A percentile compares a stretch with the other conserved stretches of the same genome.
These are phyloP conservation scores for Amoeboaphelidium protococcarum DNA, from an alignment of 371 early-diverging fungal genomes.

Conservation along the genomic window DNA sequence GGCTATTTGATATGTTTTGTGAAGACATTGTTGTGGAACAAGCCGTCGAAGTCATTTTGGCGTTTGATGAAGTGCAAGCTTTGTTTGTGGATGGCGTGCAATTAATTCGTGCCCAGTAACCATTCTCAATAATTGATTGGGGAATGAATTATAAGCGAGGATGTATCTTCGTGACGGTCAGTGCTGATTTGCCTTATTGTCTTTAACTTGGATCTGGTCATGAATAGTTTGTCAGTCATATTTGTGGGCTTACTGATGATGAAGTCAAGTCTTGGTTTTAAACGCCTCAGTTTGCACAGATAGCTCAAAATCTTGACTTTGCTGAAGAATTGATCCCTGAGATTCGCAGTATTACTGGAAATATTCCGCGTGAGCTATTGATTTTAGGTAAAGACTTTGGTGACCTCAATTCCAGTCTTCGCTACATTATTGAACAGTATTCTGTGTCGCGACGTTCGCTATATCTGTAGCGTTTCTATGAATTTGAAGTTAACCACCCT, in stretches of 20 bases:
- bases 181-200: background rate
- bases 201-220: background rate
- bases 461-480: background rate
- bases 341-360: background rate
- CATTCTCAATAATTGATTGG: background rate
- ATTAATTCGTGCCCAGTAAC: background rate
- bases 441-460: background rate
- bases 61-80: background rate
- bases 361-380: background rate
- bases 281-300: background rate
- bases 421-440: background rate
- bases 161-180: background rate
- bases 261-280: background rate
- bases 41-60: background rate
- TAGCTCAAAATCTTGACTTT: background rate
- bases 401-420: background rate
- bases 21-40: background rate
- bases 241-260: background rate
- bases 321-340: background rate
- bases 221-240: background rate
- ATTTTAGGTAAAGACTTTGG: background rate
- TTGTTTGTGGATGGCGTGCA: background rate
- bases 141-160: background rate
- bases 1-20: background rate
- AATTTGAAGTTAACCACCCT: background rate